A percentile compares a stretch with the other conserved stretches of the same genome.
Evolutionary conservation across 1,284 basidiomycete genomes (phyloP).

Genomic region (Rhodotorula sp.): DNA sequence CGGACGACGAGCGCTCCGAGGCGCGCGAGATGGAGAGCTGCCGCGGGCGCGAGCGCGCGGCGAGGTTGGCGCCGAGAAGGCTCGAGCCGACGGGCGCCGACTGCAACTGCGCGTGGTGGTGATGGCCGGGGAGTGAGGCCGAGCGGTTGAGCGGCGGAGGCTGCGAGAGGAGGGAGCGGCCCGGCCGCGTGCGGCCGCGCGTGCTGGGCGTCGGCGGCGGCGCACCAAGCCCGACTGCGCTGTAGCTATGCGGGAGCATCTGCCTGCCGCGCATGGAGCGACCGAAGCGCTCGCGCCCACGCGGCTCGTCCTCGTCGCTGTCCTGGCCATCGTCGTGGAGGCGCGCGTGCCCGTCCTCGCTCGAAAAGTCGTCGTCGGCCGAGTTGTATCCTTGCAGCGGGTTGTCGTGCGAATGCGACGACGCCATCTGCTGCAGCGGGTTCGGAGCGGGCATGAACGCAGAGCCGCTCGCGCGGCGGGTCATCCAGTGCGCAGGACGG

Average conservation of each 20-base stretch:
- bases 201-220: slow-evolving; percentile 2
- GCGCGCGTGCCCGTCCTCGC: not conserved
- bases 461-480: slow-evolving; percentile 30
- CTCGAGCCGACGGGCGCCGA: not conserved
- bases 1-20: slow-evolving; percentile 35
- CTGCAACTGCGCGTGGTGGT: not conserved
- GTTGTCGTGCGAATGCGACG: not conserved
- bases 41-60: not conserved
- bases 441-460: slow-evolving; percentile 7
- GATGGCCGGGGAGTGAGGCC: slow-evolving; percentile 28
- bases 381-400: not conserved
- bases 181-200: slow-evolving; percentile 24
- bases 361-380: slow-evolving; percentile 4
- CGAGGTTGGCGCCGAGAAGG: not conserved
- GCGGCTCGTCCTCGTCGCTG: slow-evolving; percentile 28
- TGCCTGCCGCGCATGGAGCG: not conserved
- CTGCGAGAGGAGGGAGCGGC: slow-evolving; percentile 16
- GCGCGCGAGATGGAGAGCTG: slow-evolving; percentile 19
- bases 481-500: slow-evolving; percentile 10
- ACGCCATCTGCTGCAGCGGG: not conserved
- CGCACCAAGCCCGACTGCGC: not conserved
- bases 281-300: slow-evolving; percentile 26
- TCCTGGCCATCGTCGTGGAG: not conserved
- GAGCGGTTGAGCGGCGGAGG: slow-evolving; percentile 22
- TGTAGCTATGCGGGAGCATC: slow-evolving; percentile 1